These are phyloP conservation scores for Phytophthora sp. DNA, from an alignment of 352 stramenopile genomes.

Conservation along the genomic window DNA sequence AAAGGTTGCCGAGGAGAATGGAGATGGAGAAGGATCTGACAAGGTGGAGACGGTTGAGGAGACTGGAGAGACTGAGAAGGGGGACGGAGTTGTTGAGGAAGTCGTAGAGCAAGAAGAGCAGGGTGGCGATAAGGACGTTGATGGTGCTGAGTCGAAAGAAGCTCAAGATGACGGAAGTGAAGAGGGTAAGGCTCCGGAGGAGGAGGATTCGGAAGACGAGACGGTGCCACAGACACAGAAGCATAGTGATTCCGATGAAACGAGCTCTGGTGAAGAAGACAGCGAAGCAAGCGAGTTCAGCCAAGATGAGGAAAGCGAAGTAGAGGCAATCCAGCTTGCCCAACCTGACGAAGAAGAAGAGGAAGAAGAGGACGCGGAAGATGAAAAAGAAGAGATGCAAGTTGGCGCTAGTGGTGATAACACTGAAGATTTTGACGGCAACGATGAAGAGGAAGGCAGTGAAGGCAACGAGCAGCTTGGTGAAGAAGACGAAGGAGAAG, in stretches of 20 bases:
- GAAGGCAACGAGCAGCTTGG: background rate
- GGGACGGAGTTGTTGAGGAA: background rate
- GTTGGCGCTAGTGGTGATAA: no score
- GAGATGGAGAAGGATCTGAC: background rate
- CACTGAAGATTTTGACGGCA: no score
- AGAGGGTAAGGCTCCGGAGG: conserved; percentile 10
- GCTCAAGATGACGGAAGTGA: conserved; percentile 16
- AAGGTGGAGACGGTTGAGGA: no score
- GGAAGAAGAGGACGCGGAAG: background rate
- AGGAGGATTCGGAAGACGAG: background rate
- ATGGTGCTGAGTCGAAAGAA: conserved; percentile 13
- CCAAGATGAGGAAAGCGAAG: background rate
- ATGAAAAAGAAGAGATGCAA: background rate
- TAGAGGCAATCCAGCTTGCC: no score
- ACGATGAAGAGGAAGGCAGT: background rate
- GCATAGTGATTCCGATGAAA: conserved; percentile 10
- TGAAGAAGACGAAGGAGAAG: background rate
- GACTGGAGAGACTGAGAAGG: no score
- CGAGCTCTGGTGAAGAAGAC: conserved; percentile 14
- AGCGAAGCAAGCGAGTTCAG: conserved; percentile 4
- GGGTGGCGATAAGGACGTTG: background rate
- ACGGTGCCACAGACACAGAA: conserved; percentile 5
- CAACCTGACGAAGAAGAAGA: background rate
- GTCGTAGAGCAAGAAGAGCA: conserved; percentile 5
- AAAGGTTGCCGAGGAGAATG: background rate